Evolutionary conservation across 352 stramenopile species (phyloP).

Genomic region (Plasmopara muralis): DNA sequence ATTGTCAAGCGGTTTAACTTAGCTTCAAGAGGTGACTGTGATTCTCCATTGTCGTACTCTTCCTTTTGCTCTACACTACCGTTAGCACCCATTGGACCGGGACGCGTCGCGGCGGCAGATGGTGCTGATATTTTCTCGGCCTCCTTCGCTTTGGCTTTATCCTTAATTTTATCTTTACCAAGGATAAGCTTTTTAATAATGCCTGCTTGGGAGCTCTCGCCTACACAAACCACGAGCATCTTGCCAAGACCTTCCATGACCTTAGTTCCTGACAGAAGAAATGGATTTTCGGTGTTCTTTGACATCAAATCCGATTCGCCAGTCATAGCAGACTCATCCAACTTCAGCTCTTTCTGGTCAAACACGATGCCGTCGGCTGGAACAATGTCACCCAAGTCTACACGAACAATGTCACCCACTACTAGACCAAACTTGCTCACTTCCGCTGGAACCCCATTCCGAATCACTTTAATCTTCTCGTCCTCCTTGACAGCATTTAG

Average conservation of each 20-base stretch:
- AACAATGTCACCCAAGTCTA: constrained; percentile 83
- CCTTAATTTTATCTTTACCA: constrained; percentile 57
- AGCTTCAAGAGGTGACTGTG: constrained; percentile 69
- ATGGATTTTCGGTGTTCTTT: constrained; percentile 85
- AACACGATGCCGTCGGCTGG: constrained; percentile 88
- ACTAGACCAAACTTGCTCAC: constrained; percentile 74
- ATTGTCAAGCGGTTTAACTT: constrained; percentile 83
- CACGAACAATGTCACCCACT: constrained; percentile 85
- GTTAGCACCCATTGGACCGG: constrained; percentile 48
- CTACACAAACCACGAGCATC: constrained; percentile 92
- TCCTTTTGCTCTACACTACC: constrained; percentile 70
- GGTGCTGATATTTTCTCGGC: constrained; percentile 11
- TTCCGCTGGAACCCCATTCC: constrained; percentile 53
- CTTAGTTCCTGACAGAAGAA: constrained; percentile 92
- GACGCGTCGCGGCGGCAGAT: constrained; percentile 8
- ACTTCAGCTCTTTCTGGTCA: constrained; percentile 82
- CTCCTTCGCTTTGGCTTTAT: constrained; percentile 18
- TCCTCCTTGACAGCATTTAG: constrained; percentile 82
- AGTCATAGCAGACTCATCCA: constrained; percentile 90
- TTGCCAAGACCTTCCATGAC: constrained; percentile 88
- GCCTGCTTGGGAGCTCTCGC: constrained; percentile 89
- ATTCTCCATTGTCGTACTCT: constrained; percentile 48
- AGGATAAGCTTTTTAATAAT: constrained; percentile 89
- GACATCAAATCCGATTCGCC: constrained; percentile 86
- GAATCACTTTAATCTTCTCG: constrained; percentile 81